A percentile compares a stretch with the other conserved stretches of the same genome.
Evolutionary conservation across 164 flowering plant genomes (phyloP).

Genomic region (Nelumbo lutea): DNA sequence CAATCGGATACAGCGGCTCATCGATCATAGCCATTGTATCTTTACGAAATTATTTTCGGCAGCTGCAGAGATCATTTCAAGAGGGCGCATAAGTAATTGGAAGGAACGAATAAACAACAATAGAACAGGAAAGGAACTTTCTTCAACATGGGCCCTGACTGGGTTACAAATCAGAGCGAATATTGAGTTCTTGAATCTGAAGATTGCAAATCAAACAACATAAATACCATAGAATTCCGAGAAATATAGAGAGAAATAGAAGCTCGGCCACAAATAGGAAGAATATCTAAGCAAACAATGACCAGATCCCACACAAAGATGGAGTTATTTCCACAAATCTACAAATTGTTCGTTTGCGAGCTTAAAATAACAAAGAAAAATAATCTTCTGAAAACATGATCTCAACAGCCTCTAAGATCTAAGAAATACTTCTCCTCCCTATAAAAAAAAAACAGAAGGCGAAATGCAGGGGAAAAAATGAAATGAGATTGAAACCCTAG

Average conservation of each 20-base stretch:
- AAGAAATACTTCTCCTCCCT: neutral
- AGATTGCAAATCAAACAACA: neutral
- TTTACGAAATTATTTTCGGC: constrained; percentile 12
- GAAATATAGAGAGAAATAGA: neutral
- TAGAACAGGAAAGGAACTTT: neutral
- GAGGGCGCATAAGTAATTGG: no score
- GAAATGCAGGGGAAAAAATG: neutral
- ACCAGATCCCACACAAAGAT: neutral
- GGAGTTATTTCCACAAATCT: neutral
- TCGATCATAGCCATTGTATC: constrained; percentile 65
- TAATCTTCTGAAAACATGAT: neutral
- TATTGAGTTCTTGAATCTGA: neutral
- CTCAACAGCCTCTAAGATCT: constrained; percentile 7
- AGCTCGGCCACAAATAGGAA: no score
- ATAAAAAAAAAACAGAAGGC: neutral
- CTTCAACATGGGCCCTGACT: neutral
- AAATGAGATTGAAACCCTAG: neutral
- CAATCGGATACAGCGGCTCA: constrained; percentile 93
- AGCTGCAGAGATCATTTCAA: neutral
- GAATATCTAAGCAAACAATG: neutral
- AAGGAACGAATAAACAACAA: no score
- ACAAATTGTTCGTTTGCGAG: neutral
- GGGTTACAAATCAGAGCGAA: neutral
- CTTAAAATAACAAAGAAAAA: neutral
- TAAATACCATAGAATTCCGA: neutral